These are phyloP conservation scores for Pythium dissimile DNA, from an alignment of 352 stramenopile species.

Conservation along the genomic window DNA sequence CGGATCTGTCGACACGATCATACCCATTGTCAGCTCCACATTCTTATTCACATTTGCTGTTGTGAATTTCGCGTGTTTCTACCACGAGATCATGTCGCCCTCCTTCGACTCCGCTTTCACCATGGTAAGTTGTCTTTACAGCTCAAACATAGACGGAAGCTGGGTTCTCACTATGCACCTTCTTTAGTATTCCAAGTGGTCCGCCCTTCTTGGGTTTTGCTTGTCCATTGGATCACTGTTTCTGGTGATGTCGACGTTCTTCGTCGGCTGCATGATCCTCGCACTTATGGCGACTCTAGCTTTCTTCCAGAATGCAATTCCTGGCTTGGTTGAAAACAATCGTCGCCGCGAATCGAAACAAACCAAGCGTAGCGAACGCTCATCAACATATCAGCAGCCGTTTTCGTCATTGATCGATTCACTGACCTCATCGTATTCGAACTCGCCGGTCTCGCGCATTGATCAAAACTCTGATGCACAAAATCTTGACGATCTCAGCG, in stretches of 20 bases:
- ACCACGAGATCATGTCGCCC: slow-evolving; percentile 40
- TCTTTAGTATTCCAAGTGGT: slow-evolving; percentile 51
- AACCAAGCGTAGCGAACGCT: too few relatives aligned
- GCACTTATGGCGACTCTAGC: slow-evolving; percentile 22
- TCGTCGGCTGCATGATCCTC: slow-evolving; percentile 25
- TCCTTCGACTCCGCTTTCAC: slow-evolving; percentile 36
- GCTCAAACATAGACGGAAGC: not conserved
- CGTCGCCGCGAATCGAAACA: slow-evolving; percentile 8
- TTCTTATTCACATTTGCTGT: slow-evolving; percentile 47
- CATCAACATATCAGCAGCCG: too few relatives aligned
- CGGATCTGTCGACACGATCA: slow-evolving; percentile 37
- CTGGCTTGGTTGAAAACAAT: slow-evolving; percentile 24
- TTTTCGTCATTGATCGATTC: too few relatives aligned
- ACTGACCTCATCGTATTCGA: too few relatives aligned
- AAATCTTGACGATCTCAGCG: slow-evolving; percentile 16
- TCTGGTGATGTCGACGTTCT: slow-evolving; percentile 39
- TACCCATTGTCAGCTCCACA: slow-evolving; percentile 36
- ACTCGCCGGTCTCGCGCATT: too few relatives aligned
- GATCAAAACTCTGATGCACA: too few relatives aligned
- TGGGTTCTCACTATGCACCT: not conserved
- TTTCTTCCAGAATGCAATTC: slow-evolving; percentile 29
- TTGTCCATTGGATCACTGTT: slow-evolving; percentile 42
- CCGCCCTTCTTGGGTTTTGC: slow-evolving; percentile 34
- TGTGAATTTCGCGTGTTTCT: slow-evolving; percentile 56
- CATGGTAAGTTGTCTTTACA: slow-evolving; percentile 28